phyloP scores from a whole-genome alignment of 208 protist species.

The Crithidia fasciculata region DNA sequence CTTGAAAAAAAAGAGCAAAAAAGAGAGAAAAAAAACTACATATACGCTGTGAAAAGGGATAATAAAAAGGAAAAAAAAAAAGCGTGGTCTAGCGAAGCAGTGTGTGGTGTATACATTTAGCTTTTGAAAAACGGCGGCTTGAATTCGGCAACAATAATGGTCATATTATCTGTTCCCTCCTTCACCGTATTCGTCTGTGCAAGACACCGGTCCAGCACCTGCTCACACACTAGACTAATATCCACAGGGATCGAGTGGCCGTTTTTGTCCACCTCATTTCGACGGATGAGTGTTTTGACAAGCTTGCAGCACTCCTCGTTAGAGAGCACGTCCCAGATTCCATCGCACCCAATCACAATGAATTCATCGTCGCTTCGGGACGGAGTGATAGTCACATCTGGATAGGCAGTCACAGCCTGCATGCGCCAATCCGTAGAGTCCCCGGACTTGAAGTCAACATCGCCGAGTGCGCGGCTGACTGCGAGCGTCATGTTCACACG shows the following conservation, averaged over 20 bases:
- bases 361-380: conserved; percentile 74
- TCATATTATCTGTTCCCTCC: conserved; percentile 89
- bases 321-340: conserved; percentile 93
- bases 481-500: conserved; percentile 93
- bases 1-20: neutral
- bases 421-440: conserved; percentile 60
- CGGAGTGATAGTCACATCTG: conserved; percentile 62
- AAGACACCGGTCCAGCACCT: conserved; percentile 78
- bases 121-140: conserved; percentile 74
- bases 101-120: neutral
- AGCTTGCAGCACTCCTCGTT: conserved; percentile 81
- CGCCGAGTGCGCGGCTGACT: conserved; percentile 93
- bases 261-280: conserved; percentile 30
- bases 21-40: neutral
- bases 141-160: conserved; percentile 88
- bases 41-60: neutral
- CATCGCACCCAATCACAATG: conserved; percentile 93
- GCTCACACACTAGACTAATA: conserved; percentile 81
- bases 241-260: conserved; percentile 39
- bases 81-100: neutral
- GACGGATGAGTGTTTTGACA: conserved; percentile 44
- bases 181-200: conserved; percentile 55
- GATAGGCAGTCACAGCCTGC: conserved; percentile 82
- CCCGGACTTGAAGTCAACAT: conserved; percentile 92
- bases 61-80: neutral